A percentile compares a stretch with the other conserved stretches of the same genome.
Evolutionary conservation across 495 filamentous ascomycete species (phyloP).

Genomic region (Podospora australis): DNA sequence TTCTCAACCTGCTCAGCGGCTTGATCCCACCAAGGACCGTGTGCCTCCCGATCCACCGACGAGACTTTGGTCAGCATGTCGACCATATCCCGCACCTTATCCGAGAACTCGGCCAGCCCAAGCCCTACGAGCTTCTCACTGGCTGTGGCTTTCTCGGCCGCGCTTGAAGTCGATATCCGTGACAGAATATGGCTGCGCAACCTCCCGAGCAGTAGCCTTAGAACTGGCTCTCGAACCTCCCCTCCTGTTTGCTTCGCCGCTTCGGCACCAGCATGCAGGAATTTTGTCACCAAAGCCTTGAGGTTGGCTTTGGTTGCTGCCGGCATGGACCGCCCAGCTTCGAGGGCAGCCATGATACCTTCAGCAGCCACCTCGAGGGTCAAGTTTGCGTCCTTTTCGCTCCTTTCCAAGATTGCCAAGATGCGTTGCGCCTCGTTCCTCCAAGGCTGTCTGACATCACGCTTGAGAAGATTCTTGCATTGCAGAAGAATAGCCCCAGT

Average conservation of each 20-base stretch:
- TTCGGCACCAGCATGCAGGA: constrained; percentile 37
- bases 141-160: constrained; percentile 76
- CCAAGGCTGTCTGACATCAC: constrained; percentile 86
- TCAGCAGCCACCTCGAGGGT: constrained; percentile 50
- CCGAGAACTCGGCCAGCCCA: constrained; percentile 87
- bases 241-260: constrained; percentile 25
- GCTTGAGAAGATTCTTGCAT: constrained; percentile 90
- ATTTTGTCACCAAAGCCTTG: constrained; percentile 44
- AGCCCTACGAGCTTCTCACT: constrained; percentile 72
- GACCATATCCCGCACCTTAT: constrained; percentile 70
- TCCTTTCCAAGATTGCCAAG: constrained; percentile 43
- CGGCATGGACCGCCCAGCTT: constrained; percentile 77
- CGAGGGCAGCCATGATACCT: constrained; percentile 69
- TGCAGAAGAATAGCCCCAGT: constrained; percentile 78
- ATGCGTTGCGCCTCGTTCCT: constrained; percentile 77
- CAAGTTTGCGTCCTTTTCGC: constrained; percentile 38
- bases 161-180: constrained; percentile 66
- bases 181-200: constrained; percentile 68
- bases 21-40: constrained; percentile 74
- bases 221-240: constrained; percentile 70
- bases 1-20: constrained; percentile 45
- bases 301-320: constrained; percentile 54
- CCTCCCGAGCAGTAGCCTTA: constrained; percentile 69
- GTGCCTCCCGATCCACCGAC: constrained; percentile 71
- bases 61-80: constrained; percentile 71